A percentile compares a stretch with the other conserved stretches of the same genome.
Evolutionary conservation across 1,284 basidiomycete genomes (phyloP).

Genomic region (Afroboletus lepidellus): DNA sequence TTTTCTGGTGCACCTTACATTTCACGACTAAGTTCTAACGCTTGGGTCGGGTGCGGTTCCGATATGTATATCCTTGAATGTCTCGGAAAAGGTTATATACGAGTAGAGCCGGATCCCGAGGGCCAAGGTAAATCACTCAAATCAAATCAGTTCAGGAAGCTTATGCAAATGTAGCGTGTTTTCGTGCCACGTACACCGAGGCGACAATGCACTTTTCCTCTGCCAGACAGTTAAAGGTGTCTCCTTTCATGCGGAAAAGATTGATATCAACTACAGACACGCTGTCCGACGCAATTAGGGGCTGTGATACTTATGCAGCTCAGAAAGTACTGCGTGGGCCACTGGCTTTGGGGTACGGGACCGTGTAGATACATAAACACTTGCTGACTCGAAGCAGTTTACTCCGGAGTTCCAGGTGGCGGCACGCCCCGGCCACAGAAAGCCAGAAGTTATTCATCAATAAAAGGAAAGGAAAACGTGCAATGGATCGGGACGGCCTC

Average conservation of each 20-base stretch:
- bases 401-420: conserved; percentile 71
- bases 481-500: conserved; percentile 17
- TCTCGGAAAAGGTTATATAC: conserved; percentile 71
- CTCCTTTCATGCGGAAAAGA: conserved; percentile 55
- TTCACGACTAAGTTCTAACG: conserved; percentile 46
- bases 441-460: conserved; percentile 64
- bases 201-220: conserved; percentile 47
- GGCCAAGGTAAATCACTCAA: conserved; percentile 33
- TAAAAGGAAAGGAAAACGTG: conserved; percentile 52
- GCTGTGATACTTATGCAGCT: conserved; percentile 65
- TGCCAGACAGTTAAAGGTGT: conserved; percentile 45
- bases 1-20: conserved; percentile 56
- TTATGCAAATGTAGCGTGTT: conserved; percentile 33
- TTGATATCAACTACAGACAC: conserved; percentile 52
- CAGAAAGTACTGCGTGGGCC: conserved; percentile 53
- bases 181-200: conserved; percentile 55
- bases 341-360: conserved; percentile 45
- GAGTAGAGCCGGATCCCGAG: conserved; percentile 53
- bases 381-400: conserved; percentile 44
- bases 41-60: conserved; percentile 84
- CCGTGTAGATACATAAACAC: neutral
- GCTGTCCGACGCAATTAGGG: conserved; percentile 59
- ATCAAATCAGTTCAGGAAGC: neutral
- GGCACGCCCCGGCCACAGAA: conserved; percentile 61
- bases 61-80: conserved; percentile 79